Percentiles rank a stretch among this genome's conserved stretches.
phyloP scores from a whole-genome alignment of 768 basidiomycete genomes.

The Russula brevipes region DNA sequence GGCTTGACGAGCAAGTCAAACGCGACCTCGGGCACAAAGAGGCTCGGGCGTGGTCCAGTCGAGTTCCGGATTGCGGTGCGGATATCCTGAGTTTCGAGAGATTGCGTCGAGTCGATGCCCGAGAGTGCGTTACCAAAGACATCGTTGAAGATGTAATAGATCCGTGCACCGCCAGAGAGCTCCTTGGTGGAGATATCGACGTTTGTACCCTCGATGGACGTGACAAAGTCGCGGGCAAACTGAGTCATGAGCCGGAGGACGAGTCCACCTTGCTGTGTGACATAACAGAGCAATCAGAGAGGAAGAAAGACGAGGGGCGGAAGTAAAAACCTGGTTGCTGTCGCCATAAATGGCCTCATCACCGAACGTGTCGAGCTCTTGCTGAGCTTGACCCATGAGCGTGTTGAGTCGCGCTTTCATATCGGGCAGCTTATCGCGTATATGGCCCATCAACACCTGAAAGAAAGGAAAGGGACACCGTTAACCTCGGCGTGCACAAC shows the following conservation, averaged over 20 bases:
- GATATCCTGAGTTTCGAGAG: constrained; percentile 91
- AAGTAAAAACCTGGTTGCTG: constrained; percentile 60
- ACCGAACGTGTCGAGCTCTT: constrained; percentile 95
- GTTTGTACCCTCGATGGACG: constrained; percentile 95
- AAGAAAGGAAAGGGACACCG: neutral
- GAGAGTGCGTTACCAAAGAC: constrained; percentile 90
- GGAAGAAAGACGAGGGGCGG: neutral
- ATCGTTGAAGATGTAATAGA: constrained; percentile 99
- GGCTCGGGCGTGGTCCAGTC: constrained; percentile 90
- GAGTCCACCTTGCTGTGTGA: constrained; percentile 71
- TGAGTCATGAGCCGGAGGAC: constrained; percentile 97
- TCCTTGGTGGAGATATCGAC: constrained; percentile 97
- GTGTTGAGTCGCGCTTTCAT: constrained; percentile 99
- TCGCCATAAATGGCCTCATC: constrained; percentile 90
- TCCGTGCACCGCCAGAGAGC: constrained; percentile 93
- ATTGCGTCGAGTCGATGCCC: constrained; percentile 84
- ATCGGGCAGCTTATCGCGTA: constrained; percentile 96
- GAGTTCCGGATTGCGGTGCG: constrained; percentile 98
- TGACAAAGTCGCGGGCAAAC: constrained; percentile 94
- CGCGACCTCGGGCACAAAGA: constrained; percentile 96
- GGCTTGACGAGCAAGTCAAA: constrained; percentile 97
- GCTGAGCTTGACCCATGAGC: constrained; percentile 97
- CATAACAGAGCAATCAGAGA: neutral
- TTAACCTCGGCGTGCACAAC: neutral
- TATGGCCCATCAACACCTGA: constrained; percentile 92